These are phyloP conservation scores for Termitomyces sp. DNA, from an alignment of 768 basidiomycete species.

Conservation along the genomic window DNA sequence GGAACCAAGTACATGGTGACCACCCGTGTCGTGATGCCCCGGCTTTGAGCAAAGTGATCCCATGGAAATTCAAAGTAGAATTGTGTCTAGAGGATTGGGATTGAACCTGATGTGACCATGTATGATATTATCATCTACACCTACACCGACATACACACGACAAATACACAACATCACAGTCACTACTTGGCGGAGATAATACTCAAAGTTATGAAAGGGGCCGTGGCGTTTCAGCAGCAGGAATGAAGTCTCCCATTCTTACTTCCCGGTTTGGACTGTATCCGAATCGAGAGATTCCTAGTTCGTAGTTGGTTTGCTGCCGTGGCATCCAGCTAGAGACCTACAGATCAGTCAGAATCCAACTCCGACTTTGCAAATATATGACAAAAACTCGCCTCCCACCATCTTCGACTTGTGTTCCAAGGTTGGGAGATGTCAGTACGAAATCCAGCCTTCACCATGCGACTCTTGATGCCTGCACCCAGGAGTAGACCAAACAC, in stretches of 20 bases:
- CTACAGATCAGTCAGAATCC: constrained; percentile 22
- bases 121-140: too few species aligned
- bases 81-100: not conserved
- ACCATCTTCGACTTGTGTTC: constrained; percentile 66
- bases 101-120: constrained; percentile 4
- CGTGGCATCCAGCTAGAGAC: constrained; percentile 43
- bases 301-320: constrained; percentile 39
- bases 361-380: constrained; percentile 3
- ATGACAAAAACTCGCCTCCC: constrained; percentile 59
- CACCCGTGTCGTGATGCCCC: constrained; percentile 32
- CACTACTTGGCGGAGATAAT: not conserved
- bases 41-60: constrained; percentile 56
- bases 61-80: constrained; percentile 27
- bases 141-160: too few species aligned
- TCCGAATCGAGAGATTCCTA: constrained; percentile 38
- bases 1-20: constrained; percentile 43
- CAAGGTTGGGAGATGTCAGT: constrained; percentile 47
- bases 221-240: constrained; percentile 26
- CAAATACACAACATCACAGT: not conserved
- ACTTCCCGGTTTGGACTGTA: constrained; percentile 32
- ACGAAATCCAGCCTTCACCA: constrained; percentile 72
- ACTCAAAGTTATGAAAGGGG: not conserved
- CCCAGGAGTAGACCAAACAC: constrained; percentile 82
- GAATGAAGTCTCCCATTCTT: constrained; percentile 40
- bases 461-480: constrained; percentile 78